Conservation (phyloP, 2,329 filamentous ascomycete genomes). For the Venturia oleaginea region DNA sequence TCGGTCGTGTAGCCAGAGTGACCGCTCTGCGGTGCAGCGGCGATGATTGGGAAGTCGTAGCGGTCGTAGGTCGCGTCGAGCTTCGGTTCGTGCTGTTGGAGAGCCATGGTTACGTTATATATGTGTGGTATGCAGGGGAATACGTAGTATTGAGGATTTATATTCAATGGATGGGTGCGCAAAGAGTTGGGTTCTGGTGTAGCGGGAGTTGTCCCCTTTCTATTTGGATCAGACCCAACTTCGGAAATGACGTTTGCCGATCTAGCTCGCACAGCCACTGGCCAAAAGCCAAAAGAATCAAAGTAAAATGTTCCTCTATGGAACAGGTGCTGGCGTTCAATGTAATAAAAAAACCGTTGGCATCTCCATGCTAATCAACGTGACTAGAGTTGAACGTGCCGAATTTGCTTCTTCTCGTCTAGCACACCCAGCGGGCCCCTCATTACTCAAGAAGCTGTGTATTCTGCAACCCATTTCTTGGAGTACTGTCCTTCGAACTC, state of each 20-base stretch:
- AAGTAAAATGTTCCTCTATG: neutral
- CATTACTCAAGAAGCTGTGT: too few relatives aligned
- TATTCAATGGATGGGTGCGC: too few relatives aligned
- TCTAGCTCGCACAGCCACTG: neutral
- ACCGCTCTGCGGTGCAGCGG: conserved; percentile 60
- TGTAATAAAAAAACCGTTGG: neutral
- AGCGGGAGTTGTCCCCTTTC: neutral
- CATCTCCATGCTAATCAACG: neutral
- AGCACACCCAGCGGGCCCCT: too few relatives aligned
- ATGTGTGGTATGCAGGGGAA: neutral
- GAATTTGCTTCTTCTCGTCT: neutral
- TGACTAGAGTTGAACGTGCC: neutral
- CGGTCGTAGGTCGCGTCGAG: conserved; percentile 88
- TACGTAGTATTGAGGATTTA: neutral
- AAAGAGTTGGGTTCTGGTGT: neutral
- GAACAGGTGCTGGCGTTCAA: neutral
- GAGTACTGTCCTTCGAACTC: too few relatives aligned
- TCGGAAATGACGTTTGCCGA: neutral
- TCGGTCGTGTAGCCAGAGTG: conserved; percentile 82
- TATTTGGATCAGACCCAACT: neutral
- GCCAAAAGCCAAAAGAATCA: neutral
- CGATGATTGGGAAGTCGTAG: conserved; percentile 83
- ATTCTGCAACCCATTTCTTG: too few relatives aligned
- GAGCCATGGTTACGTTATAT: conserved; percentile 6
- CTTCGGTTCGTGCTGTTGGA: conserved; percentile 18